phyloP scores from a whole-genome alignment of 495 filamentous ascomycete species.

The Elaphomyces granulatus region DNA sequence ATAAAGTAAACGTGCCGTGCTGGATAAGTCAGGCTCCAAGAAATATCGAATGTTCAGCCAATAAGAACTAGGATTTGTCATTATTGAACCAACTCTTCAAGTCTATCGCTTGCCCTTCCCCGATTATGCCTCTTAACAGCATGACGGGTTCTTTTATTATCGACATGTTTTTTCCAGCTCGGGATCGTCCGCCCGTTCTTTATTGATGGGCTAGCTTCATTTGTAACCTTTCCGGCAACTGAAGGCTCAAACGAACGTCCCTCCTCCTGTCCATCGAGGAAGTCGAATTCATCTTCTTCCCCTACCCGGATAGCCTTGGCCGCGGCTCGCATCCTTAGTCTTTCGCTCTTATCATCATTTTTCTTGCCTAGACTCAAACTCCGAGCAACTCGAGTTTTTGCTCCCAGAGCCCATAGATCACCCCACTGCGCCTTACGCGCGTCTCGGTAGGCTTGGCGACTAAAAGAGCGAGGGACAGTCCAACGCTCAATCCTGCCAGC shows the following conservation, averaged over 20 bases:
- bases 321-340: constrained; percentile 23
- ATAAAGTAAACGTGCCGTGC: too few species aligned
- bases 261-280: constrained; percentile 7
- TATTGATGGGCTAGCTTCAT: constrained; percentile 12
- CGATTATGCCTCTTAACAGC: constrained; percentile 30
- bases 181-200: constrained; percentile 31
- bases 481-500: constrained; percentile 80
- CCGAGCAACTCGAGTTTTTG: constrained; percentile 61
- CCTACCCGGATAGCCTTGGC: constrained; percentile 17
- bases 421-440: constrained; percentile 86
- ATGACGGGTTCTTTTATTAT: constrained; percentile 30
- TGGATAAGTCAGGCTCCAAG: too few species aligned
- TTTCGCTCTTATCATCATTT: constrained; percentile 40
- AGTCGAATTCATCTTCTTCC: constrained; percentile 9
- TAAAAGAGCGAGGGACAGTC: constrained; percentile 72
- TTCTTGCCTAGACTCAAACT: constrained; percentile 46
- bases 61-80: too few species aligned
- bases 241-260: constrained; percentile 22
- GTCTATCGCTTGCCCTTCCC: too few species aligned
- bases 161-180: constrained; percentile 32
- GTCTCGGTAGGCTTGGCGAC: constrained; percentile 70
- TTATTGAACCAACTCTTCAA: too few species aligned
- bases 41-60: too few species aligned
- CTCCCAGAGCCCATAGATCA: constrained; percentile 89
- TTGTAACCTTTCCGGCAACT: constrained; percentile 4